Conservation (phyloP, 2,329 filamentous ascomycete species). For the Stromatinia cepivora region DNA sequence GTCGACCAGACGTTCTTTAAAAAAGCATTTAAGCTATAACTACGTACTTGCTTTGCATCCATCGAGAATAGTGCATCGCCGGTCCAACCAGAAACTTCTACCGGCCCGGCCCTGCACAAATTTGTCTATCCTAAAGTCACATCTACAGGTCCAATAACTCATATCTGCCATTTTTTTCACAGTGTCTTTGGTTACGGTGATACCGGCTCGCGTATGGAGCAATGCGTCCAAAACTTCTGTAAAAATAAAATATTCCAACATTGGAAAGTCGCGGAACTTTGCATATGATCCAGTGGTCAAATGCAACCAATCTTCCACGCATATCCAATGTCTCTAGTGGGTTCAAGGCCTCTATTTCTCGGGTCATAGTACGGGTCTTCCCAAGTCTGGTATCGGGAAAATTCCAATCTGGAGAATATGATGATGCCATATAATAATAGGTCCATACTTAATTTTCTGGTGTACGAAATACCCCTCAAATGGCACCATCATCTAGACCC, state of each 20-base stretch:
- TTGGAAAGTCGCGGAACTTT: not conserved
- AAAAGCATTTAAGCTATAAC: too few relatives aligned
- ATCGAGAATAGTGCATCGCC: too few relatives aligned
- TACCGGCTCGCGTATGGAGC: not conserved
- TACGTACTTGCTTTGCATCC: too few relatives aligned
- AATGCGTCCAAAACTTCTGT: not conserved
- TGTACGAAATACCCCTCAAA: not conserved
- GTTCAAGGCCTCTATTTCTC: not conserved
- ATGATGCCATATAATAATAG: not conserved
- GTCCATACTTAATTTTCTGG: not conserved
- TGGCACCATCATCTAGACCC: not conserved
- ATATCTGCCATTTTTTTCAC: too few relatives aligned
- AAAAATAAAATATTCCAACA: not conserved
- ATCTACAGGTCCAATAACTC: too few relatives aligned
- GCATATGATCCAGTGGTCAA: not conserved
- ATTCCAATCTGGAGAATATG: not conserved
- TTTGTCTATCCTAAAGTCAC: too few relatives aligned
- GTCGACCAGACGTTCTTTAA: too few relatives aligned
- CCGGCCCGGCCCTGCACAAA: too few relatives aligned
- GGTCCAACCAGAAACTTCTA: too few relatives aligned
- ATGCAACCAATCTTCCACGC: not conserved
- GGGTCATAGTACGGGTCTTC: not conserved
- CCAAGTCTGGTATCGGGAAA: not conserved
- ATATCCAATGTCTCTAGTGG: not conserved
- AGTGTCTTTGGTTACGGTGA: too few relatives aligned